Conservation (phyloP, 75 land plant genomes). For the Sequoiadendron giganteum region DNA sequence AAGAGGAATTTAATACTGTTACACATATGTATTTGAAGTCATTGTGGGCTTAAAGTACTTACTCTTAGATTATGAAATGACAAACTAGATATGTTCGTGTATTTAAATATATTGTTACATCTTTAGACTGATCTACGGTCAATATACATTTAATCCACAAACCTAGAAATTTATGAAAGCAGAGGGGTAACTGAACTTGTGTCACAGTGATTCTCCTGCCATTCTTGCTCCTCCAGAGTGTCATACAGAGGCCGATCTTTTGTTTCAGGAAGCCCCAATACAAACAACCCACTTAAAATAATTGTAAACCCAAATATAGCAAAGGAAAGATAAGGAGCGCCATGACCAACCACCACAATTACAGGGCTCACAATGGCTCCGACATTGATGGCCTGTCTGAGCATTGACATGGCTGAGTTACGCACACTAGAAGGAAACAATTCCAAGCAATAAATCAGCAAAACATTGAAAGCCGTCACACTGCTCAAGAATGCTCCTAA, state of each 20-base stretch:
- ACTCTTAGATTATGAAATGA: too few species aligned
- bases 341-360: constrained; percentile 33
- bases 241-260: constrained; percentile 31
- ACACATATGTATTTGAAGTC: too few species aligned
- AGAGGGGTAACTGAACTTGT: neutral
- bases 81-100: too few species aligned
- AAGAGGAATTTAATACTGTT: too few species aligned
- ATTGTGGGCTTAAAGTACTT: too few species aligned
- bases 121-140: too few species aligned
- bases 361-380: constrained; percentile 41
- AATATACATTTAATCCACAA: too few species aligned
- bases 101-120: too few species aligned
- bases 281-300: constrained; percentile 29
- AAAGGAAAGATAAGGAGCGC: constrained; percentile 17
- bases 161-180: neutral
- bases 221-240: constrained; percentile 44
- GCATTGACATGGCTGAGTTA: constrained; percentile 55
- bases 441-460: constrained; percentile 41
- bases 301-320: constrained; percentile 42
- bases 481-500: constrained; percentile 36
- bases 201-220: neutral
- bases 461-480: constrained; percentile 33
- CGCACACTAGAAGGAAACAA: constrained; percentile 57
- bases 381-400: constrained; percentile 45
- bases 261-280: constrained; percentile 48